phyloP scores from a whole-genome alignment of 306 rosid genomes.

The Glycine soja region DNA sequence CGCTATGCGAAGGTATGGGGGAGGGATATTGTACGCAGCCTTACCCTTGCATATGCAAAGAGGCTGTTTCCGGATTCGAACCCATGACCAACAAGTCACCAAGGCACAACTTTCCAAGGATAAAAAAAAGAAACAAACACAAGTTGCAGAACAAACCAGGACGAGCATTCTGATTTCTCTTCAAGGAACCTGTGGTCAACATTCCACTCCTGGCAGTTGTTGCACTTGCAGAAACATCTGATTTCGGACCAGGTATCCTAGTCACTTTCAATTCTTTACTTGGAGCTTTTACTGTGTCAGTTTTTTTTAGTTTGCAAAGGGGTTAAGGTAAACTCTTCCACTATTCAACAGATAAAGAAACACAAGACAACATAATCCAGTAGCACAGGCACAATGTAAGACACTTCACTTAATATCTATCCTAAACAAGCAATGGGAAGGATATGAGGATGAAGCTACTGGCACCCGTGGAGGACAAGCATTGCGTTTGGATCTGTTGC shows the following conservation, averaged over 20 bases:
- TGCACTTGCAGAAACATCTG: conserved; percentile 47
- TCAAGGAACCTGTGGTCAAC: conserved; percentile 52
- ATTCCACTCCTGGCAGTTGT: conserved; percentile 55
- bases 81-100: no score
- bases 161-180: conserved; percentile 60
- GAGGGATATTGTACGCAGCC: no score
- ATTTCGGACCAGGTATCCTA: conserved; percentile 60
- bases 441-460: conserved; percentile 80
- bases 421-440: conserved; percentile 50
- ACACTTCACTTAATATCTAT: conserved; percentile 9
- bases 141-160: conserved; percentile 55
- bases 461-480: conserved; percentile 76
- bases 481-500: conserved; percentile 69
- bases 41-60: no score
- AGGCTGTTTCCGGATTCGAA: no score
- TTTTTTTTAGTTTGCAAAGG: conserved; percentile 64
- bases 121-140: conserved; percentile 20
- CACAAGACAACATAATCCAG: conserved; percentile 30
- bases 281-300: conserved; percentile 54
- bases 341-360: conserved; percentile 34
- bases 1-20: no score
- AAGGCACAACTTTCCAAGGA: no score
- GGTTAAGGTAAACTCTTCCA: conserved; percentile 65
- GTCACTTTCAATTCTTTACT: conserved; percentile 59
- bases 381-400: neutral